Conservation (phyloP, 805 yeast species). For the Candida suzukii region DNA sequence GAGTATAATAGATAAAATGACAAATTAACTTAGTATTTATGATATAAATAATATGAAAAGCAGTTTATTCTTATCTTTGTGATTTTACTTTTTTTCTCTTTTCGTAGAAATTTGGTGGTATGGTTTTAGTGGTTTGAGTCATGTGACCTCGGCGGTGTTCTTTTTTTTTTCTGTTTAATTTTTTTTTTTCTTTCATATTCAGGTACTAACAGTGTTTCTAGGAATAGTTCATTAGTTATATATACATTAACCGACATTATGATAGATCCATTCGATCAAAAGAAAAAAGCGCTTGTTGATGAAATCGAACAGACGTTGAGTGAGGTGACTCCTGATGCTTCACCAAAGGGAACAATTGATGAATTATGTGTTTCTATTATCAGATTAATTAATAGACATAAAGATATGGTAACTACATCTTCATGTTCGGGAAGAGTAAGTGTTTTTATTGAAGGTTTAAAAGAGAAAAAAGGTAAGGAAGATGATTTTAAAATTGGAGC, state of each 20-base stretch:
- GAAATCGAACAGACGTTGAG: conserved; percentile 41
- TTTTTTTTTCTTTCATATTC: no score
- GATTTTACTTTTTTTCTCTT: no score
- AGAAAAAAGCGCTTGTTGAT: conserved; percentile 45
- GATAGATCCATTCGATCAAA: conserved; percentile 57
- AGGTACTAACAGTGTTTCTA: no score
- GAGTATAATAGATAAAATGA: no score
- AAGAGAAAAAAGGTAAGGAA: conserved; percentile 18
- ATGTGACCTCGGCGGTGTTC: no score
- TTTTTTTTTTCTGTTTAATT: no score
- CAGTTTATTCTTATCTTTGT: no score
- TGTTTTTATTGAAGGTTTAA: conserved; percentile 71
- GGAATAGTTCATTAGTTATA: no score
- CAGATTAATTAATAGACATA: conserved; percentile 51
- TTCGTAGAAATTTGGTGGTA: no score
- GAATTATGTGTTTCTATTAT: conserved; percentile 67
- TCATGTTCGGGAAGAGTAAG: conserved; percentile 86
- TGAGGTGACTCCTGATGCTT: conserved; percentile 46
- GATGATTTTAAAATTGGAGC: conserved; percentile 51
- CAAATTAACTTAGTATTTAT: no score
- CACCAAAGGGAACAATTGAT: conserved; percentile 88
- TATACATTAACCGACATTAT: background rate
- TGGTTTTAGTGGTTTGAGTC: no score
- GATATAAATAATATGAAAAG: no score
- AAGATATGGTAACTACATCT: conserved; percentile 76